A percentile compares a stretch with the other conserved stretches of the same genome.
Evolutionary conservation across 352 stramenopile species (phyloP).

Genomic region (Thraustochytrium striatum): DNA sequence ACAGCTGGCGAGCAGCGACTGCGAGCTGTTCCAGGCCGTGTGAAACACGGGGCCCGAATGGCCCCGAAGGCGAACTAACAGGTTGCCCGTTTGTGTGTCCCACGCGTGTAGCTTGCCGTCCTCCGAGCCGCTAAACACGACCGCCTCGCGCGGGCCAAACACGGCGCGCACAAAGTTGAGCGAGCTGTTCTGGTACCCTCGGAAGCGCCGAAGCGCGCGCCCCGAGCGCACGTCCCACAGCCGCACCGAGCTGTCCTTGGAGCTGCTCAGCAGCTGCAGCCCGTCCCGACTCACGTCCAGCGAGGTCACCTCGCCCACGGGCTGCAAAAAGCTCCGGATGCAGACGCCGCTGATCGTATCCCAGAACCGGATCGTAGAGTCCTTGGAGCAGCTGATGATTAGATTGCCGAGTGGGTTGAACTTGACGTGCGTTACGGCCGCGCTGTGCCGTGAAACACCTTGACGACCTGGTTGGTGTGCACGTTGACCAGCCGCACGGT

Average conservation of each 20-base stretch:
- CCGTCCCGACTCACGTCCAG: slow-evolving; percentile 73
- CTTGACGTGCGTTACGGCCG: slow-evolving; percentile 70
- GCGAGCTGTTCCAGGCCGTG: slow-evolving; percentile 69
- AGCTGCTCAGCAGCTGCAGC: slow-evolving; percentile 71
- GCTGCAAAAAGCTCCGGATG: slow-evolving; percentile 74
- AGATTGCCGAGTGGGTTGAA: slow-evolving; percentile 79
- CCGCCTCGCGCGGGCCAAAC: slow-evolving; percentile 73
- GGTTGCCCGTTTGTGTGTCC: slow-evolving; percentile 74
- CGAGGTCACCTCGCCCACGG: slow-evolving; percentile 74
- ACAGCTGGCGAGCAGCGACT: slow-evolving; percentile 72
- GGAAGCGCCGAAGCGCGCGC: slow-evolving; percentile 72
- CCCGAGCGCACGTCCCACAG: slow-evolving; percentile 80
- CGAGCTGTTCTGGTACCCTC: slow-evolving; percentile 77
- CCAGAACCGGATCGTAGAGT: slow-evolving; percentile 72
- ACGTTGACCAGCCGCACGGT: slow-evolving; percentile 77
- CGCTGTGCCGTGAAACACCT: slow-evolving; percentile 71
- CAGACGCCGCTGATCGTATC: slow-evolving; percentile 77
- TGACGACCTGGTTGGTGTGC: slow-evolving; percentile 57
- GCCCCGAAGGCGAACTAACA: slow-evolving; percentile 70
- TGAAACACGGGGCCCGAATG: slow-evolving; percentile 59
- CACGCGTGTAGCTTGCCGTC: slow-evolving; percentile 77
- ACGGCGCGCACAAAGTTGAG: slow-evolving; percentile 77
- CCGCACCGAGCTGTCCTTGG: slow-evolving; percentile 76
- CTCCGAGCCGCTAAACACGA: slow-evolving; percentile 74
- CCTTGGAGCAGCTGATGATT: slow-evolving; percentile 74